Evolutionary conservation across 2,329 filamentous ascomycete species (phyloP), one percentile per base, ranked within the genome.

Genomic region (Xylariaceae sp.): DNA sequence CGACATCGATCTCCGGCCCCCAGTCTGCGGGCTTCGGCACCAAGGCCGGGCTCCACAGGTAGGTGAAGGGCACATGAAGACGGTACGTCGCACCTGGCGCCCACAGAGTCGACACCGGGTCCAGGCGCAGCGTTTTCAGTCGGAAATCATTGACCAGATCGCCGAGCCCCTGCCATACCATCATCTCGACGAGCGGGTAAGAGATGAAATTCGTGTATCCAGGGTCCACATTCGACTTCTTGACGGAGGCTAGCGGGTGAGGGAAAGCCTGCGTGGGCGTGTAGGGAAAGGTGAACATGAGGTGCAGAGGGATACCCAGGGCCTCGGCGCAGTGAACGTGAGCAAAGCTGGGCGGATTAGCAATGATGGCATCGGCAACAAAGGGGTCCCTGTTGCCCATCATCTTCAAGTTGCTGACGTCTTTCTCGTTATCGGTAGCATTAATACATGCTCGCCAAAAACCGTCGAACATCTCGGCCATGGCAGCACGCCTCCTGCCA

Each of bases 281-380:
- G 49, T 85, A 89, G 0, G 84, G 84, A 37, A 89, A 82, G 38
- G 88, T 94, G 55, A 94, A 94, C 80, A 94, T 92, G 42, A 94
- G 63, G 52, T 89, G 83, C 3, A 90, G 57, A 0, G 85, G 85
- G 14, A 89, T 75, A 0, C 83, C 83, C 16, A 92, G 56, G 17
- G 81, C 77, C 57, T 92, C 83, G 0, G 85, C 85, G 42, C 83
- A 87, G 57, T 88, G 83, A 1, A 88, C 67, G 50, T 88, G 83
- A 0, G 80, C 82, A 55, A 89, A 86, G 42, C 74, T 80, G 0
- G 83, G 83, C 0, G 85, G 85, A 43, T 92, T 92, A 0, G 85
- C 83, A 39, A 92, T 90, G 46, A 92, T 90, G n/a, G 77, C 80
- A 51, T 92, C 79, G 0, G 80, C 80, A 12, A 84, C 63, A 46